phyloP scores from a whole-genome alignment of 306 rosid genomes.

The Luffa acutangula region DNA sequence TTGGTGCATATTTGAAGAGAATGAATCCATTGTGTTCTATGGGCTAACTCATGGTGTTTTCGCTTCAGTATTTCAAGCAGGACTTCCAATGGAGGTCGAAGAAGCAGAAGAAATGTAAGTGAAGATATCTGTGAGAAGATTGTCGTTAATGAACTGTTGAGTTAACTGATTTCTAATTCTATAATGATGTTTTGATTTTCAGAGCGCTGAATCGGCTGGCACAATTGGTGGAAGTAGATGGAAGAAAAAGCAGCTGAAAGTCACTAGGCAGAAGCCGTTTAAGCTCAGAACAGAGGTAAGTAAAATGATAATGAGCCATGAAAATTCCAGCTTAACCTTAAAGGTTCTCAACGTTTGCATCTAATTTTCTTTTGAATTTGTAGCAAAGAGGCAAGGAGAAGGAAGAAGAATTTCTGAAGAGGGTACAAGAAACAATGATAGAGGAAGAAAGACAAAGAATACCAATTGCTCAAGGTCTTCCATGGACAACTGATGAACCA shows the following conservation, averaged over 20 bases:
- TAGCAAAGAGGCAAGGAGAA: conserved; percentile 86
- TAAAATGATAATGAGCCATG: not conserved
- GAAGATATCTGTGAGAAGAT: not conserved
- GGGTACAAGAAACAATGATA: conserved; percentile 45
- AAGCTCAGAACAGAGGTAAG: conserved; percentile 87
- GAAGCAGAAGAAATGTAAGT: conserved; percentile 86
- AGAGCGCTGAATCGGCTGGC: conserved; percentile 65
- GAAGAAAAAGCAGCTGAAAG: conserved; percentile 57
- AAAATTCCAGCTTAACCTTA: not conserved
- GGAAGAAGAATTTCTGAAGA: conserved; percentile 72
- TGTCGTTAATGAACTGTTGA: conserved; percentile 7
- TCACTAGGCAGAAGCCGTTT: conserved; percentile 66
- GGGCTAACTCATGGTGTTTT: conserved; percentile 13
- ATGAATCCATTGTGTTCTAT: not conserved
- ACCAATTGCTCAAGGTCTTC: conserved; percentile 93
- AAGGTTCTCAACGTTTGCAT: not conserved
- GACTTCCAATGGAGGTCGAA: conserved; percentile 45
- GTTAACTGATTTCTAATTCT: not conserved
- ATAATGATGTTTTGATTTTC: conserved; percentile 9
- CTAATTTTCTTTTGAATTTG: conserved; percentile 17
- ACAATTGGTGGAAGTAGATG: conserved; percentile 56
- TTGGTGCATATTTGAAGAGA: not conserved
- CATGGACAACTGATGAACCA: conserved; percentile 95
- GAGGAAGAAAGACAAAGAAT: conserved; percentile 73
- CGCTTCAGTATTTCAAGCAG: conserved; percentile 56